Evolutionary conservation across 106 monocot species (phyloP).

Genomic region (Xerophyta viscosa): DNA sequence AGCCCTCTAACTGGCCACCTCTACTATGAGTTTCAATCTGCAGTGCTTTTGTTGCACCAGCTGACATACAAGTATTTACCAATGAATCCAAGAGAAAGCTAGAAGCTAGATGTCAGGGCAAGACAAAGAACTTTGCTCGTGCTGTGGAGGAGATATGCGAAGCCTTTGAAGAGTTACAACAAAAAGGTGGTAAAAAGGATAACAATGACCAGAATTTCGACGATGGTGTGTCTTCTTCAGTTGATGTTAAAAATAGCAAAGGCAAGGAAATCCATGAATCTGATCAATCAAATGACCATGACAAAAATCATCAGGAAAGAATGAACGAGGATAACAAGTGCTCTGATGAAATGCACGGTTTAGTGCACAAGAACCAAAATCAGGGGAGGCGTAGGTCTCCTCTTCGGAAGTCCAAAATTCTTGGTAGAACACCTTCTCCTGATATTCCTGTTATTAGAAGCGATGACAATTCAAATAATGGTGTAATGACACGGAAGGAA

Average conservation of each 20-base stretch:
- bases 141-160: slow-evolving; percentile 87
- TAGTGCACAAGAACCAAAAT: slow-evolving; percentile 14
- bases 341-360: slow-evolving; percentile 16
- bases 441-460: slow-evolving; percentile 27
- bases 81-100: slow-evolving; percentile 72
- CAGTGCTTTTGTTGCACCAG: slow-evolving; percentile 89
- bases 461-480: slow-evolving; percentile 17
- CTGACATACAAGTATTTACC: slow-evolving; percentile 76
- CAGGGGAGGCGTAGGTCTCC: slow-evolving; percentile 4
- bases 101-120: slow-evolving; percentile 56
- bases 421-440: slow-evolving; percentile 9
- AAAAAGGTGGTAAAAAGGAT: slow-evolving; percentile 21
- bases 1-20: neutral
- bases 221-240: slow-evolving; percentile 11
- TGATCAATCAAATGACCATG: slow-evolving; percentile 22
- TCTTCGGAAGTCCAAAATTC: slow-evolving; percentile 6
- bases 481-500: slow-evolving; percentile 9
- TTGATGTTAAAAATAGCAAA: slow-evolving; percentile 16
- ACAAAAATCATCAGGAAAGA: slow-evolving; percentile 17
- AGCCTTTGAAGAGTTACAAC: slow-evolving; percentile 55
- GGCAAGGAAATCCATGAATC: slow-evolving; percentile 6
- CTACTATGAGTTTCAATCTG: slow-evolving; percentile 14
- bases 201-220: neutral
- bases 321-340: slow-evolving; percentile 7
- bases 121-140: slow-evolving; percentile 51